These are phyloP conservation scores for maize (Zea mays) DNA, from an alignment of 176 grass and related monocot species.

Conservation along the genomic window Zm-B73-REFERENCE-NAM-5.0 NC_050097.1:18763501-18764000, in stretches of 20 bases:
- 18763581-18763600: conserved; percentile 84
- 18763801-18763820: conserved; percentile 63
- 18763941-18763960: conserved; percentile 63
- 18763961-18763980: conserved; percentile 68
- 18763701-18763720: conserved; percentile 81
- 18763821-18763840: conserved; percentile 44
- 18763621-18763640: conserved; percentile 67
- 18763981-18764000: conserved; percentile 59
- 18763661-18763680: conserved; percentile 88
- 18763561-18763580: conserved; percentile 74
- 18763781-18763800: conserved; percentile 73
- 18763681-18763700: conserved; percentile 73
- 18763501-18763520: conserved; percentile 38
- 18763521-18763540: conserved; percentile 73
- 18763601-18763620: conserved; percentile 68
- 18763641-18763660: conserved; percentile 63
- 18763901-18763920: conserved; percentile 30
- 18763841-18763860: conserved; percentile 60
- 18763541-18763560: conserved; percentile 76
- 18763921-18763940: conserved; percentile 51
- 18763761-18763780: conserved; percentile 57
- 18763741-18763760: conserved; percentile 71
- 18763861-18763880: conserved; percentile 42
- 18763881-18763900: conserved; percentile 33
- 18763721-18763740: conserved; percentile 77